Percentiles rank a stretch among this genome's conserved stretches.
phyloP scores from a whole-genome alignment of 2,329 filamentous ascomycete species.

The Cladosporium colombiae region DNA sequence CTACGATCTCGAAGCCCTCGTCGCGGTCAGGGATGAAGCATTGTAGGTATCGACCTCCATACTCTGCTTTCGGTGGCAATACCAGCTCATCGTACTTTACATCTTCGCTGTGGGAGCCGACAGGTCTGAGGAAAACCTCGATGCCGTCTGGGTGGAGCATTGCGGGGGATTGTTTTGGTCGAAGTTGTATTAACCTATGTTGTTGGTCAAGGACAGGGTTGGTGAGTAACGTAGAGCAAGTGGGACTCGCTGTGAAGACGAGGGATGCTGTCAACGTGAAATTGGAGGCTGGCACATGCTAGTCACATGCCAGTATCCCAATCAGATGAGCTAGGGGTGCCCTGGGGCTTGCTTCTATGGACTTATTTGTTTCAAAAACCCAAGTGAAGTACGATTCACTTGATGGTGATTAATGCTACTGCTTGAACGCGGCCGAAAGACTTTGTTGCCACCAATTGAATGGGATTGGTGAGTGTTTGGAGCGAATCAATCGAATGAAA shows the following conservation, averaged over 20 bases:
- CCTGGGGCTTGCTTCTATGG: not conserved
- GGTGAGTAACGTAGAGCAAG: not conserved
- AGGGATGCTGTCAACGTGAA: not conserved
- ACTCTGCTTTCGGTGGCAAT: not conserved
- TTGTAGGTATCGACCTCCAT: not conserved
- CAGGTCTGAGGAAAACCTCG: not conserved
- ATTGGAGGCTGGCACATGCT: not conserved
- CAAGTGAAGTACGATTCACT: not conserved
- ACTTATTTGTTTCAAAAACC: not conserved
- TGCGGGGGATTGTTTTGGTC: not conserved
- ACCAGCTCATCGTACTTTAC: not conserved
- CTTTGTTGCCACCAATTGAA: not conserved
- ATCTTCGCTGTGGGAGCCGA: not conserved
- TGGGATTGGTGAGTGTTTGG: not conserved
- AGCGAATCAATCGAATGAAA: too few relatives aligned
- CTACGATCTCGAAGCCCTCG: not conserved
- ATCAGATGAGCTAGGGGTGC: too few relatives aligned
- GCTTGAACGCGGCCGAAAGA: not conserved
- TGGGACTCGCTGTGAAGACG: not conserved
- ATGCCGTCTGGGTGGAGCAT: not conserved
- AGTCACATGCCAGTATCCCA: too few relatives aligned
- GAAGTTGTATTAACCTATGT: not conserved
- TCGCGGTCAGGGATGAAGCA: not conserved
- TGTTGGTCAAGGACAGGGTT: not conserved
- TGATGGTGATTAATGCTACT: not conserved